A percentile compares a stretch with the other conserved stretches of the same genome.
These are phyloP conservation scores for Spizellomyces sp. DNA, from an alignment of 192 early-diverging fungal species.

Conservation along the genomic window DNA sequence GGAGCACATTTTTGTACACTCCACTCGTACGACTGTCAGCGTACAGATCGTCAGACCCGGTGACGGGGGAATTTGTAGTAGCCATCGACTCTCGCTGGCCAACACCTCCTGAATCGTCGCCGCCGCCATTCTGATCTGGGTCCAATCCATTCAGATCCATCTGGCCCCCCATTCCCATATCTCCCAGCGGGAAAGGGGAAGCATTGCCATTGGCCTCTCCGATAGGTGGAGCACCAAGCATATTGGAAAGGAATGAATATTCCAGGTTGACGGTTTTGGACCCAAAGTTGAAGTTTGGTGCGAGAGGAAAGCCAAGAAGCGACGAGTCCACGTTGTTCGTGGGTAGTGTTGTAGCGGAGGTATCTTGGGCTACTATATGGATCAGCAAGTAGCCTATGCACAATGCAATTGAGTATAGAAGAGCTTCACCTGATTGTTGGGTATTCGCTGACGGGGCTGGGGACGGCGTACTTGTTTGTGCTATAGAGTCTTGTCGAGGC, in stretches of 20 bases:
- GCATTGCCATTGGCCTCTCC: conserved; percentile 2
- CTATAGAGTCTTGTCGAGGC: no score
- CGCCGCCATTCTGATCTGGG: conserved; percentile 17
- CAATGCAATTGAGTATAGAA: no score
- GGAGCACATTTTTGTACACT: conserved; percentile 77
- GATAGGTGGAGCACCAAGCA: conserved; percentile 57
- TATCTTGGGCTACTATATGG: no score
- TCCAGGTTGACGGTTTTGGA: conserved; percentile 88
- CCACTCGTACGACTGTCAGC: conserved; percentile 48
- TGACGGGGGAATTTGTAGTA: conserved; percentile 16
- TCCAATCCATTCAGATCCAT: neutral
- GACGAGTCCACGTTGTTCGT: neutral
- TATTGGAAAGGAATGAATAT: conserved; percentile 85
- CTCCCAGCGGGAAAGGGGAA: neutral
- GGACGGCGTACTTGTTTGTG: no score
- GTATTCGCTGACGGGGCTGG: no score
- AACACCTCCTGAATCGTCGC: conserved; percentile 24
- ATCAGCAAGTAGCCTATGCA: no score
- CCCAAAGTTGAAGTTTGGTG: conserved; percentile 70
- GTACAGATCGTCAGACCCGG: neutral
- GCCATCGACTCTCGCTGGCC: conserved; percentile 43
- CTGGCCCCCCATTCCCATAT: neutral
- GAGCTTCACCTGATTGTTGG: no score
- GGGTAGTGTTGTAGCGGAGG: no score
- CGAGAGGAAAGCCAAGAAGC: conserved; percentile 29